Conservation (phyloP, 441 rosid species). For the Populus hybrid region DNA sequence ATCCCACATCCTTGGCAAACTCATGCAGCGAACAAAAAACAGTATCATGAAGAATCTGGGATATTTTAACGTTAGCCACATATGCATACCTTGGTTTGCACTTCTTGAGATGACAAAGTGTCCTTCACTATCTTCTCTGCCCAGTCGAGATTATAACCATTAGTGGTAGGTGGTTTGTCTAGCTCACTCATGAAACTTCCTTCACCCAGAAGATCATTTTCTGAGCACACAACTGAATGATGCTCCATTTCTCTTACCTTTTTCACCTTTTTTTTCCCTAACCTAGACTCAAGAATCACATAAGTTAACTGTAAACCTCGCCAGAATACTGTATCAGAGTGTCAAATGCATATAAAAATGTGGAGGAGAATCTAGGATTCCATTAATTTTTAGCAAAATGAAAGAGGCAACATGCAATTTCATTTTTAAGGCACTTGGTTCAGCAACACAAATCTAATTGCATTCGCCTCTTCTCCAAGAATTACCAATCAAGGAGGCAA, state of each 20-base stretch:
- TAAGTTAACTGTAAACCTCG: not conserved
- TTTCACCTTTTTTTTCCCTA: constrained; percentile 48
- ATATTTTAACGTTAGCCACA: constrained; percentile 2
- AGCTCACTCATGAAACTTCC: constrained; percentile 45
- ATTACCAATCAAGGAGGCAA: not conserved
- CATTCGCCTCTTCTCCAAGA: not conserved
- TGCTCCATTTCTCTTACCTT: constrained; percentile 44
- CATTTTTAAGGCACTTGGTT: not conserved
- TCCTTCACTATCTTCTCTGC: constrained; percentile 28
- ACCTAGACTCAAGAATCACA: constrained; percentile 38
- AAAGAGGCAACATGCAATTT: not conserved
- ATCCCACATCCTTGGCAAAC: not conserved
- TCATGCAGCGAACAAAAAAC: not conserved
- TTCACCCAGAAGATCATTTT: constrained; percentile 60
- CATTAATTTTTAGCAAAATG: not conserved
- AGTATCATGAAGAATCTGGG: not conserved
- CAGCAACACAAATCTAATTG: not conserved
- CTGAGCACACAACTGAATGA: constrained; percentile 42
- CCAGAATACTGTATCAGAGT: constrained; percentile 13
- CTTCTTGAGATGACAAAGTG: constrained; percentile 23
- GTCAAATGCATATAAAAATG: constrained; percentile 13
- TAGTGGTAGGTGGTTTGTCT: constrained; percentile 22
- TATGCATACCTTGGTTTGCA: constrained; percentile 39
- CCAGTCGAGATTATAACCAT: constrained; percentile 42
- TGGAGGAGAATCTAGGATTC: not conserved